Conservation (phyloP, 2,329 filamentous ascomycete genomes). For the Magnaporthales sp. region DNA sequence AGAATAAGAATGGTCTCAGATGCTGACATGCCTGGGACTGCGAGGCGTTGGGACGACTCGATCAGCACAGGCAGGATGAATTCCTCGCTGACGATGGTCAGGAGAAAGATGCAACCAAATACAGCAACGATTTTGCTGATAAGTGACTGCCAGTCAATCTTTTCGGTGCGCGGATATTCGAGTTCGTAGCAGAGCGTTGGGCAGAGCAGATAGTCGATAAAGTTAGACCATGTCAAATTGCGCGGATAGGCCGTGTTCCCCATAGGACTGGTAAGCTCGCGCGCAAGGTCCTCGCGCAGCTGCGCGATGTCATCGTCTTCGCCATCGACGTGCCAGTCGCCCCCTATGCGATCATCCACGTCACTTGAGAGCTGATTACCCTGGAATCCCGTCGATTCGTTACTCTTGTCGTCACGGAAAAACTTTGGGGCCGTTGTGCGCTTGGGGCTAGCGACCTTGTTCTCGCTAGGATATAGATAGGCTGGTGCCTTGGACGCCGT, state of each 20-base stretch:
- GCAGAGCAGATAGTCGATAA: slow-evolving; percentile 78
- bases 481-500: slow-evolving; percentile 59
- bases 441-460: slow-evolving; percentile 22
- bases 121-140: slow-evolving; percentile 80
- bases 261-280: slow-evolving; percentile 83
- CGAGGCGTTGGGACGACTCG: slow-evolving; percentile 53
- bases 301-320: slow-evolving; percentile 48
- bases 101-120: slow-evolving; percentile 92
- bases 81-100: slow-evolving; percentile 86
- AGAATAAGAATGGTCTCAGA: slow-evolving; percentile 71
- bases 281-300: slow-evolving; percentile 78
- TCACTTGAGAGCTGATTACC: background rate
- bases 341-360: slow-evolving; percentile 13
- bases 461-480: slow-evolving; percentile 63
- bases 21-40: slow-evolving; percentile 27
- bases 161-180: slow-evolving; percentile 76
- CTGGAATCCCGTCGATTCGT: slow-evolving; percentile 5
- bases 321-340: slow-evolving; percentile 14
- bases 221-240: slow-evolving; percentile 79
- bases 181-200: slow-evolving; percentile 97
- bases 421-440: slow-evolving; percentile 14
- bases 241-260: slow-evolving; percentile 83
- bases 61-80: slow-evolving; percentile 87
- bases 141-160: slow-evolving; percentile 72
- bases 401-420: background rate